Evolutionary conservation across 2,329 filamentous ascomycete species (phyloP).

Genomic region (Xylaria sp.): DNA sequence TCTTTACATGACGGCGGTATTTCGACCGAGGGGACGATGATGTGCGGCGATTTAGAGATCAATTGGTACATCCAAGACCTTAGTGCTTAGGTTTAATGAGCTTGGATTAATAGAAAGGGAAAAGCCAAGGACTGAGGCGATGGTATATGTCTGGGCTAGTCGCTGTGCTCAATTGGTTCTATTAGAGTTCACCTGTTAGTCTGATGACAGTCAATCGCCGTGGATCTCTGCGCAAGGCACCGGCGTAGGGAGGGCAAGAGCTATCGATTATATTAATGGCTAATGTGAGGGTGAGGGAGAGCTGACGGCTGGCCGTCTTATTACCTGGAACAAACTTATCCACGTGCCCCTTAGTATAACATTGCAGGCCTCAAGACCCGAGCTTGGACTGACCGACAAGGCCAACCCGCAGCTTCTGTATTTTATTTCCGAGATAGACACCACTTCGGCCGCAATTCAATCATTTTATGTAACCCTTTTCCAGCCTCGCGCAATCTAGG

Average conservation of each 20-base stretch:
- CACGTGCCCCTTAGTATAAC: neutral
- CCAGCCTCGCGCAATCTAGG: neutral
- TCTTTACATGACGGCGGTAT: constrained; percentile 27
- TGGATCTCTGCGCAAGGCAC: too few species aligned
- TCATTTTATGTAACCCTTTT: neutral
- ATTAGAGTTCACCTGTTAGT: too few species aligned
- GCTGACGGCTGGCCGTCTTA: too few species aligned
- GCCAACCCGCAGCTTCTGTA: neutral
- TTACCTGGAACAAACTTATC: too few species aligned
- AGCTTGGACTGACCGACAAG: neutral
- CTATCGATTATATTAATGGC: too few species aligned
- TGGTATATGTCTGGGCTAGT: neutral
- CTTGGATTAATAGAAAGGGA: neutral
- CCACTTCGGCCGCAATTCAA: neutral
- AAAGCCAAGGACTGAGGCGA: neutral
- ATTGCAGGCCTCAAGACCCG: neutral
- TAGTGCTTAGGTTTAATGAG: neutral
- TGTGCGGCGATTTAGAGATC: constrained; percentile 23
- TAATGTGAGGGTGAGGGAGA: too few species aligned
- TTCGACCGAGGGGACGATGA: constrained; percentile 35
- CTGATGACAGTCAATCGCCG: too few species aligned
- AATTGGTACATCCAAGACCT: constrained; percentile 32
- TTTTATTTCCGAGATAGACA: neutral
- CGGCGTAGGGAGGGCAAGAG: too few species aligned
- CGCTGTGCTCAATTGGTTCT: neutral